Percentiles rank a stretch among this genome's conserved stretches.
Conservation (phyloP, 495 filamentous ascomycete species). For the Lasiosphaeria ovina region DNA sequence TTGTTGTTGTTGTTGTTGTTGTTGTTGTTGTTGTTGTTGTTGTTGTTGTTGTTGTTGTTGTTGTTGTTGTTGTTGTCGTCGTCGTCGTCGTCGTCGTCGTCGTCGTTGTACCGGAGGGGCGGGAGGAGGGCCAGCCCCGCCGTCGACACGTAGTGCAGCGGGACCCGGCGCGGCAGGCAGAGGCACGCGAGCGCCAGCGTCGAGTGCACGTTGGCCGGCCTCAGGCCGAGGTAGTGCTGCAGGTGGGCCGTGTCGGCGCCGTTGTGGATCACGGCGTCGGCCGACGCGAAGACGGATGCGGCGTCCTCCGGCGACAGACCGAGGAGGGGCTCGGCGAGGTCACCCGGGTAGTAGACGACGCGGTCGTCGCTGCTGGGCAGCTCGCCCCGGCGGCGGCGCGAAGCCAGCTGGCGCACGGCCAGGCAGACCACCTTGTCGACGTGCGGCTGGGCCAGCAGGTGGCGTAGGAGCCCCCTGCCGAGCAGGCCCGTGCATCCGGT, state of each 20-base stretch:
- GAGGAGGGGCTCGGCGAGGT: constrained; percentile 38
- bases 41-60: too few species aligned
- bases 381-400: not conserved
- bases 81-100: too few species aligned
- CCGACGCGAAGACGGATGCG: constrained; percentile 29
- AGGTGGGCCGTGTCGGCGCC: constrained; percentile 51
- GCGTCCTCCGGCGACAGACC: constrained; percentile 36
- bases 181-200: constrained; percentile 43
- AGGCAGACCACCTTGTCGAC: too few species aligned
- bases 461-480: too few species aligned
- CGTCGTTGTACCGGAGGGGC: too few species aligned
- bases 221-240: constrained; percentile 45
- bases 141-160: constrained; percentile 53
- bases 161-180: constrained; percentile 31
- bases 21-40: too few species aligned
- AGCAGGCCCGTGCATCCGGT: not conserved
- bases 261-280: constrained; percentile 51
- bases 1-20: too few species aligned
- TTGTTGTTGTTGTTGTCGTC: too few species aligned
- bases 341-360: constrained; percentile 36
- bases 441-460: too few species aligned
- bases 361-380: not conserved
- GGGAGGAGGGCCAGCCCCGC: constrained; percentile 30
- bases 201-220: constrained; percentile 41
- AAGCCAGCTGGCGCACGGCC: too few species aligned